Conservation (phyloP, 352 stramenopile genomes). For the Aphanomyces invadans region DNA sequence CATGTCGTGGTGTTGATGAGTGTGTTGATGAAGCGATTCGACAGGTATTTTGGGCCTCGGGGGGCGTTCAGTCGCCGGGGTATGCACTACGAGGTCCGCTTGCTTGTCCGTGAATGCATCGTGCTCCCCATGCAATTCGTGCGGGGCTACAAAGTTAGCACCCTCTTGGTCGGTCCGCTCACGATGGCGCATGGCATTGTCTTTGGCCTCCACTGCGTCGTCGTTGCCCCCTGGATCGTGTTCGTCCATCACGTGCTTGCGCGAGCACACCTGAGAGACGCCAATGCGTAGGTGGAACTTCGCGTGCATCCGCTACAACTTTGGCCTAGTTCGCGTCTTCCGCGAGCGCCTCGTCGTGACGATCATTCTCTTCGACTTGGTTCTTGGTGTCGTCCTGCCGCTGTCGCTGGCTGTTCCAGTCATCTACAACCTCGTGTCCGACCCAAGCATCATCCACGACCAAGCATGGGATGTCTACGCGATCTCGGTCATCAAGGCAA, state of each 20-base stretch:
- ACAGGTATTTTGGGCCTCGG: not conserved
- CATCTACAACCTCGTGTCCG: not conserved
- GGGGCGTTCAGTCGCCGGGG: not conserved
- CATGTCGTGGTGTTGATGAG: not conserved
- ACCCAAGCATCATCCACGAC: not conserved
- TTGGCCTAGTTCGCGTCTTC: not conserved
- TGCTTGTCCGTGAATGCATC: not conserved
- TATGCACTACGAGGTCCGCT: not conserved
- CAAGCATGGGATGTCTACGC: not conserved
- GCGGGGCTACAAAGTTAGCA: not conserved
- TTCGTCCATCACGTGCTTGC: not conserved
- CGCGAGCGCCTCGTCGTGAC: not conserved
- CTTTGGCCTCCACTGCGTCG: not conserved
- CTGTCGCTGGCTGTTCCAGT: not conserved
- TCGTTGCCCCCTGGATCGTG: not conserved
- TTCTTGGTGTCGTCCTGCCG: not conserved
- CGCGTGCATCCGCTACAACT: not conserved
- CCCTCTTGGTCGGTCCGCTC: not conserved
- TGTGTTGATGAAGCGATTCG: no score
- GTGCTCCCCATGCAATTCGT: not conserved
- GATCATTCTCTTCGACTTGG: not conserved
- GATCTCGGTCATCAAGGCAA: conserved; percentile 5
- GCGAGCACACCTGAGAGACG: not conserved
- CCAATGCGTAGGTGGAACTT: conserved; percentile 11
- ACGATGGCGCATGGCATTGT: not conserved